phyloP scores from a whole-genome alignment of 495 filamentous ascomycete genomes.

The Tuber microsphaerosporum region DNA sequence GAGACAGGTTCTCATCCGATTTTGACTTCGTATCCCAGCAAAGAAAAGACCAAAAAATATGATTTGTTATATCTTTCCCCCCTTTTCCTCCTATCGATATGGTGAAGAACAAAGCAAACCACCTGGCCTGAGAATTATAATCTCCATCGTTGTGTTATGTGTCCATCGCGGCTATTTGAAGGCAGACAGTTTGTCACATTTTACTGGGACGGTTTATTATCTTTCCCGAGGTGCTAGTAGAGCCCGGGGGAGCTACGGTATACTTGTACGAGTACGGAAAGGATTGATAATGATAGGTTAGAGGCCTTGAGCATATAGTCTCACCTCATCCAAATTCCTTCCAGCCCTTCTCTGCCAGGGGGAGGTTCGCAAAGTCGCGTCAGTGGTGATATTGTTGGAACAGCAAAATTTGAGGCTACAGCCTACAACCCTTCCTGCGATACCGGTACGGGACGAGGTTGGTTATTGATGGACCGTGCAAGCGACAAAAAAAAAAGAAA shows the following conservation, averaged over 20 bases:
- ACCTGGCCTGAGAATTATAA: background rate
- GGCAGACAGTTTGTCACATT: background rate
- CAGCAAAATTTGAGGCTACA: background rate
- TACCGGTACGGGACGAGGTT: background rate
- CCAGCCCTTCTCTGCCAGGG: background rate
- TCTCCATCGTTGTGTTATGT: background rate
- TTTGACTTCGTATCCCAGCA: background rate
- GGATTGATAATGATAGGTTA: background rate
- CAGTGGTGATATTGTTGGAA: background rate
- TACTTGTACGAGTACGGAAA: background rate
- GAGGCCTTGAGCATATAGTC: background rate
- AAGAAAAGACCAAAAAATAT: background rate
- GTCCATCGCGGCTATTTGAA: background rate
- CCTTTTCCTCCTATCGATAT: background rate
- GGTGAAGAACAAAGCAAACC: background rate
- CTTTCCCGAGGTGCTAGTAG: background rate
- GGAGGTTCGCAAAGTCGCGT: background rate
- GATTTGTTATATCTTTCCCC: constrained; percentile 1
- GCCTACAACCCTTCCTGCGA: background rate
- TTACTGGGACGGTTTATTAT: background rate
- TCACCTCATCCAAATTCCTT: background rate
- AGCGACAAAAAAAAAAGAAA: background rate
- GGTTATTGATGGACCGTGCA: constrained; percentile 2
- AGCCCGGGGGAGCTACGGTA: background rate
- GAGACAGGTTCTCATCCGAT: background rate